A percentile compares a stretch with the other conserved stretches of the same genome.
These are phyloP conservation scores for Echeveria elegans DNA, from an alignment of 164 flowering plant species.

Conservation along the genomic window DNA sequence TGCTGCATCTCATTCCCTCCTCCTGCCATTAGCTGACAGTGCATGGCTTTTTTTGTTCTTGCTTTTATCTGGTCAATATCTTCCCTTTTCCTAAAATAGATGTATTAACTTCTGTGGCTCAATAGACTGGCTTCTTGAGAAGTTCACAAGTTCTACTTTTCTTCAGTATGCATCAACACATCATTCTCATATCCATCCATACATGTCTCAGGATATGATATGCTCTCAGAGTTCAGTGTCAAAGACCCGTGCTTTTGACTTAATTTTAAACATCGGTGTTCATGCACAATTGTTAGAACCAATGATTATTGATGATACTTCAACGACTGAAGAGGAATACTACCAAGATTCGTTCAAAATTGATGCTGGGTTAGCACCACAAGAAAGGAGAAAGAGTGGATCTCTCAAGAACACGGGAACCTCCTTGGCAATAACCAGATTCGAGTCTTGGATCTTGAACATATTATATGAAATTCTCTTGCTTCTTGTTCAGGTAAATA, in stretches of 20 bases:
- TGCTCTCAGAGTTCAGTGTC: constrained; percentile 55
- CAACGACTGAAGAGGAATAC: constrained; percentile 72
- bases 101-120: neutral
- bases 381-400: constrained; percentile 30
- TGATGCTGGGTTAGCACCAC: constrained; percentile 31
- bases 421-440: constrained; percentile 55
- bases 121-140: neutral
- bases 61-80: neutral
- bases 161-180: no score
- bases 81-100: neutral
- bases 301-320: constrained; percentile 42
- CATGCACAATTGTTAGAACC: constrained; percentile 97
- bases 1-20: constrained; percentile 35
- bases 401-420: constrained; percentile 24
- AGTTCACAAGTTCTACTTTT: no score
- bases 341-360: constrained; percentile 41
- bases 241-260: constrained; percentile 83
- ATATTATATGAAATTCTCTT: constrained; percentile 83
- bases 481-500: constrained; percentile 91
- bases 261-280: constrained; percentile 90
- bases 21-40: neutral
- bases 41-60: neutral
- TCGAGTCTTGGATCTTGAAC: constrained; percentile 85
- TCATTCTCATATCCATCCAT: constrained; percentile 9
- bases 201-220: constrained; percentile 84